Conservation (phyloP, 2,329 filamentous ascomycete species). For the Ceratocystis papillata region DNA sequence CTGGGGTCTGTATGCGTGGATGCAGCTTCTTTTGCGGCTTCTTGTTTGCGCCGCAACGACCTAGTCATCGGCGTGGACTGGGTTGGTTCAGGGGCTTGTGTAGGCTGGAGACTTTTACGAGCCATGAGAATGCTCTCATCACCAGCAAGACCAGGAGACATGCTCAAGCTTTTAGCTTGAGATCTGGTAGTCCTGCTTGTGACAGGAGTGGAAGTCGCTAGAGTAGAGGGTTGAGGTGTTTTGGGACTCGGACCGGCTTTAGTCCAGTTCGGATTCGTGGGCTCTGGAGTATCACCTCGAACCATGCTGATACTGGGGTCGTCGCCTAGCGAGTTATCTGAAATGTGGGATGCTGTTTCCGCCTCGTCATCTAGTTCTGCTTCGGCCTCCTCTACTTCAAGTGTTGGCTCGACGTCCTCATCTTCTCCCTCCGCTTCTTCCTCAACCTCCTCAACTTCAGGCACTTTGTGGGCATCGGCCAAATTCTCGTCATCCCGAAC, state of each 20-base stretch:
- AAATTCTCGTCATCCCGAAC: constrained; percentile 8
- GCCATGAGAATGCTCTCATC: constrained; percentile 15
- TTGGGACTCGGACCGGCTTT: neutral
- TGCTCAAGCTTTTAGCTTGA: constrained; percentile 21
- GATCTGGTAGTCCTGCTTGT: constrained; percentile 22
- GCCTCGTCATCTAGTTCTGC: neutral
- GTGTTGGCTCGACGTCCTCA: neutral
- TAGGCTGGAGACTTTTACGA: constrained; percentile 11
- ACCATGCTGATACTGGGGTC: constrained; percentile 20
- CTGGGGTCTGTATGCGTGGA: neutral
- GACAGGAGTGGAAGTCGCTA: constrained; percentile 6
- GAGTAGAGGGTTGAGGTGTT: constrained; percentile 4
- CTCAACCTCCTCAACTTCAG: constrained; percentile 11
- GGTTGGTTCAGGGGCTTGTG: neutral
- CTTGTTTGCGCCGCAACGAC: neutral
- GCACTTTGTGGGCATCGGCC: constrained; percentile 3
- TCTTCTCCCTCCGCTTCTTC: neutral
- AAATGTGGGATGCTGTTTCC: constrained; percentile 6
- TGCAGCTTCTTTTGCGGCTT: neutral
- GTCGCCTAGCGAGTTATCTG: constrained; percentile 13
- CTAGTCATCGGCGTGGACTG: neutral
- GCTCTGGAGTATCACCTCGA: constrained; percentile 7
- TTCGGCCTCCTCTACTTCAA: neutral
- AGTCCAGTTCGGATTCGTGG: neutral
- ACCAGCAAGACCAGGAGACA: constrained; percentile 15